Conservation (phyloP, 768 basidiomycete genomes). For the Coprinopsis cinerea region DNA sequence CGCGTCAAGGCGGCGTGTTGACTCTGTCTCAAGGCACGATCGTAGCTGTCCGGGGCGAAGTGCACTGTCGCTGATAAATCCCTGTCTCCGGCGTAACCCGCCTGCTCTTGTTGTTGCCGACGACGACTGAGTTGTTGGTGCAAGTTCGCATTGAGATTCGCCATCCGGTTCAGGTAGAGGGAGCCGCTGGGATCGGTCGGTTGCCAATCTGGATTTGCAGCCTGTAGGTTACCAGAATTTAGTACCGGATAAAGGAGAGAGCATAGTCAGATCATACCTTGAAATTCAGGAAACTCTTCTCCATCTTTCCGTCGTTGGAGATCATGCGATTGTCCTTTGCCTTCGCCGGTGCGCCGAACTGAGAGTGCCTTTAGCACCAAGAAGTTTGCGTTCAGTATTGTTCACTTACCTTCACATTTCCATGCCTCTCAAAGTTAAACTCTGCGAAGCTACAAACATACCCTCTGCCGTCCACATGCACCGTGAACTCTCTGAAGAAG, state of each 20-base stretch:
- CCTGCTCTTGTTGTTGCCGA: conserved; percentile 18
- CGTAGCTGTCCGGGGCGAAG: conserved; percentile 40
- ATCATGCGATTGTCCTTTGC: conserved; percentile 68
- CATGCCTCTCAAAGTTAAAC: conserved; percentile 94
- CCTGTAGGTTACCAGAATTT: conserved; percentile 32
- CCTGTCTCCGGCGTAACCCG: conserved; percentile 8
- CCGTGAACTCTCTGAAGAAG: conserved; percentile 97
- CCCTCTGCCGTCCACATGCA: conserved; percentile 93
- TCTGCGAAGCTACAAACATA: conserved; percentile 98
- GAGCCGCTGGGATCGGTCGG: conserved; percentile 89
- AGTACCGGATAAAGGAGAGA: no score
- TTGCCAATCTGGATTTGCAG: conserved; percentile 93
- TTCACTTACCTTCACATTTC: conserved; percentile 74
- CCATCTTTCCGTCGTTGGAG: conserved; percentile 96
- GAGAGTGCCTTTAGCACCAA: neutral
- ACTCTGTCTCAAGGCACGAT: conserved; percentile 67
- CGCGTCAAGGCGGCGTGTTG: conserved; percentile 49
- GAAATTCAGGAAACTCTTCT: conserved; percentile 95
- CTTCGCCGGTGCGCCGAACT: conserved; percentile 83
- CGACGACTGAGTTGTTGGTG: conserved; percentile 33
- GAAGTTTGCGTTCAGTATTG: neutral
- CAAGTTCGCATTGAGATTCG: conserved; percentile 53
- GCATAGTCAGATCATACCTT: conserved; percentile 42
- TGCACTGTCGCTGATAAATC: conserved; percentile 15
- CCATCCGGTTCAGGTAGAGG: conserved; percentile 82